Evolutionary conservation across 2,329 filamentous ascomycete species (phyloP).

Genomic region (Botryosphaeria dothidea): DNA sequence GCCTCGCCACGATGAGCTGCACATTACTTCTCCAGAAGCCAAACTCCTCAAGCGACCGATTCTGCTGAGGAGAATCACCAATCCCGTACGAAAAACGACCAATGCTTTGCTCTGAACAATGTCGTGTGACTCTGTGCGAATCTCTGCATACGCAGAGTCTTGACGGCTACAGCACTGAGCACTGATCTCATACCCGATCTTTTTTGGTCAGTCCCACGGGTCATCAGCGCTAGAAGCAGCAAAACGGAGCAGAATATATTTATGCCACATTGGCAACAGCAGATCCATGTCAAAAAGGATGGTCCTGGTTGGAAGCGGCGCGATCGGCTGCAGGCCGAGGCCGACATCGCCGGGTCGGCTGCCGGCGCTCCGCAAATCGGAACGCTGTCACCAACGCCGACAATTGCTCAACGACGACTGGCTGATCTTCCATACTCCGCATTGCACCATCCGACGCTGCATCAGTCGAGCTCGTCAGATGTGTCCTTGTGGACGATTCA

Average conservation of each 20-base stretch:
- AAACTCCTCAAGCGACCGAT: too few relatives aligned
- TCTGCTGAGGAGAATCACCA: too few relatives aligned
- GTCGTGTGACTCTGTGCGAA: too few relatives aligned
- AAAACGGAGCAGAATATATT: neutral
- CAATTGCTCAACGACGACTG: neutral
- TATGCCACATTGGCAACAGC: neutral
- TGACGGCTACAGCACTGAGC: too few relatives aligned
- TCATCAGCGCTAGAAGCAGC: neutral
- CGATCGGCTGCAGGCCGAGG: slow-evolving; percentile 1
- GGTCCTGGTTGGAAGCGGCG: slow-evolving; percentile 2
- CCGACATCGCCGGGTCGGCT: slow-evolving; percentile 4
- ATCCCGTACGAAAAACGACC: too few relatives aligned
- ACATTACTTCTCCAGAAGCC: too few relatives aligned
- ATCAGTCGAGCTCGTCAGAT: neutral
- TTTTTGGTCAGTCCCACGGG: too few relatives aligned
- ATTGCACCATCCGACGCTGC: neutral
- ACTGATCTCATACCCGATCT: neutral
- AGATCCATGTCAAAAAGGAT: neutral
- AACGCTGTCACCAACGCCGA: neutral
- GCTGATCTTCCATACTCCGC: neutral
- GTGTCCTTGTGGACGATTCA: neutral
- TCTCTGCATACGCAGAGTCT: too few relatives aligned
- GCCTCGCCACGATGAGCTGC: too few relatives aligned
- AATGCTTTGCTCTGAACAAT: too few relatives aligned
- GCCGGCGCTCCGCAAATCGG: slow-evolving; percentile 8